Conservation (phyloP, 495 filamentous ascomycete species). For the Astrocystis sublimbata region DNA sequence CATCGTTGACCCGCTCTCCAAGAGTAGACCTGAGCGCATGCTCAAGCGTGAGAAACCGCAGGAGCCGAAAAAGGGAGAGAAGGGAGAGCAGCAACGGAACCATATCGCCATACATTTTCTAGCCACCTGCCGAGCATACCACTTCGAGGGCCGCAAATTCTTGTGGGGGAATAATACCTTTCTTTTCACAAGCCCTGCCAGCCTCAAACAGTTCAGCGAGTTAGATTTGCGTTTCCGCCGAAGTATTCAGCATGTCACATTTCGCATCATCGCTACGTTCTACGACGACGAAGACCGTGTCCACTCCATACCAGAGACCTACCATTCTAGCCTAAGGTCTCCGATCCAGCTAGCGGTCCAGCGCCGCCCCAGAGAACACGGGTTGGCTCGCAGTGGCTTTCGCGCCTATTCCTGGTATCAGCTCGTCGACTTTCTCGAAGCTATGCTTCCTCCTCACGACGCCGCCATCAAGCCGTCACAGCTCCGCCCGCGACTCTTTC, state of each 20-base stretch:
- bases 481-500: constrained; percentile 41
- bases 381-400: constrained; percentile 41
- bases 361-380: constrained; percentile 37
- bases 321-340: constrained; percentile 33
- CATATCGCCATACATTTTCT: constrained; percentile 46
- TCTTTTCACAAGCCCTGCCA: constrained; percentile 46
- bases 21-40: constrained; percentile 33
- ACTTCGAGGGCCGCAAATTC: constrained; percentile 40
- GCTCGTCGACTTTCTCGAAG: constrained; percentile 45
- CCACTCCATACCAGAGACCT: constrained; percentile 28
- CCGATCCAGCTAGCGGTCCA: constrained; percentile 32
- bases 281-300: constrained; percentile 46
- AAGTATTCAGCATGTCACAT: constrained; percentile 39
- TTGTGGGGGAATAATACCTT: constrained; percentile 50
- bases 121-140: constrained; percentile 44
- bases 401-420: constrained; percentile 52
- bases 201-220: constrained; percentile 42
- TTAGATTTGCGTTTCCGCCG: constrained; percentile 35
- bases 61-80: too few relatives aligned
- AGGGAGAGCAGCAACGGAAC: constrained; percentile 31
- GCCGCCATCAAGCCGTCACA: constrained; percentile 9
- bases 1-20: constrained; percentile 51
- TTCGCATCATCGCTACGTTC: constrained; percentile 50
- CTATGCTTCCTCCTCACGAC: constrained; percentile 41
- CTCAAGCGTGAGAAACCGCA: constrained; percentile 38